Conservation (phyloP, 2,329 filamentous ascomycete species). For the Rhexocercosporidium sp. region DNA sequence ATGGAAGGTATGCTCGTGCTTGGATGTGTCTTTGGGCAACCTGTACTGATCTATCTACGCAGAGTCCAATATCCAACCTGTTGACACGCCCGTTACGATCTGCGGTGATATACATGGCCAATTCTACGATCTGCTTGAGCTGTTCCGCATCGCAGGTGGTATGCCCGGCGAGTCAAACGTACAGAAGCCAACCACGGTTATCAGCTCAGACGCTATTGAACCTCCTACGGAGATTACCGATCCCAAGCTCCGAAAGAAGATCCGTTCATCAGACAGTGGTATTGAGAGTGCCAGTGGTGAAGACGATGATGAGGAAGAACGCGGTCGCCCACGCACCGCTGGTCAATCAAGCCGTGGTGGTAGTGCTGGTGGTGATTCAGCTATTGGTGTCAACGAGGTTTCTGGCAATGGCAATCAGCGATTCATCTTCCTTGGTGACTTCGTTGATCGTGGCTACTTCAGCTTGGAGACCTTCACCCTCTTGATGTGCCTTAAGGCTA, state of each 20-base stretch:
- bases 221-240: slow-evolving; percentile 88
- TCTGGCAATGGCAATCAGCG: slow-evolving; percentile 66
- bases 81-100: slow-evolving; percentile 92
- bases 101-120: slow-evolving; percentile 99
- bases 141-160: slow-evolving; percentile 94
- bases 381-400: slow-evolving; percentile 44
- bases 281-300: slow-evolving; percentile 54
- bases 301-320: slow-evolving; percentile 55
- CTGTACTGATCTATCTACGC: slow-evolving; percentile 32
- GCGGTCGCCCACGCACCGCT: slow-evolving; percentile 51
- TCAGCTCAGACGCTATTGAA: slow-evolving; percentile 90
- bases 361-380: slow-evolving; percentile 46
- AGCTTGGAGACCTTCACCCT: slow-evolving; percentile 76
- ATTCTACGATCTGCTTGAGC: slow-evolving; percentile 96
- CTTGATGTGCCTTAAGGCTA: slow-evolving; percentile 74
- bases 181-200: slow-evolving; percentile 73
- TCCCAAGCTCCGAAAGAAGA: slow-evolving; percentile 84
- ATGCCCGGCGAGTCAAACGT: slow-evolving; percentile 86
- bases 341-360: slow-evolving; percentile 49
- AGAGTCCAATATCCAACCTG: slow-evolving; percentile 99
- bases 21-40: not conserved
- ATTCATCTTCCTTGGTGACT: slow-evolving; percentile 75
- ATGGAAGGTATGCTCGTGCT: slow-evolving; percentile 81
- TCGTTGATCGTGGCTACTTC: slow-evolving; percentile 77
- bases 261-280: slow-evolving; percentile 65